Evolutionary conservation across 176 grass and related monocot genomes (phyloP).

Genomic region (Rhynchospora breviuscula): DNA sequence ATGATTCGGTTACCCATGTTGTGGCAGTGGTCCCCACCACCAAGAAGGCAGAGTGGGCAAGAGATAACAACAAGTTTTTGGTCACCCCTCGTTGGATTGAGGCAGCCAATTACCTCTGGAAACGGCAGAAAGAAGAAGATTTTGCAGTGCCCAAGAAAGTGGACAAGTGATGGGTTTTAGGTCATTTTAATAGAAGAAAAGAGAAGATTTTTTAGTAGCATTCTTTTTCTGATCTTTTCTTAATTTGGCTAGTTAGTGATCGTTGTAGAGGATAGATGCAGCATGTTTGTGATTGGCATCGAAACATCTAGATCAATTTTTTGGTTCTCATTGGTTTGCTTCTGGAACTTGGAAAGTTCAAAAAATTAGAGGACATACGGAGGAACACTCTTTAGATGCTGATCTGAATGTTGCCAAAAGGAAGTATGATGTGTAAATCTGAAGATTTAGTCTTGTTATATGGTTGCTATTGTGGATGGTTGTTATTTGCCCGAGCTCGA

Average conservation of each 20-base stretch:
- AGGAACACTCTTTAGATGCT: too few species aligned
- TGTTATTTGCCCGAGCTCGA: too few species aligned
- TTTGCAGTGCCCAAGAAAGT: conserved; percentile 28
- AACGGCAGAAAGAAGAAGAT: conserved; percentile 41
- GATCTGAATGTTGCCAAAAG: too few species aligned
- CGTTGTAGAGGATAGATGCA: neutral
- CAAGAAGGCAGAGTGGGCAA: conserved; percentile 12
- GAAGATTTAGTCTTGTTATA: too few species aligned
- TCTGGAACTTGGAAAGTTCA: neutral
- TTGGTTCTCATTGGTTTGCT: neutral
- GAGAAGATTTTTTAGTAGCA: neutral
- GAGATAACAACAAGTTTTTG: conserved; percentile 51
- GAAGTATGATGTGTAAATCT: too few species aligned
- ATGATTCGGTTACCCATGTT: conserved; percentile 56
- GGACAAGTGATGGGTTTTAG: neutral
- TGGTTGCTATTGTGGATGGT: too few species aligned
- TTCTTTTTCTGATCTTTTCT: neutral
- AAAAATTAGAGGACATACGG: neutral
- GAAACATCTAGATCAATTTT: neutral
- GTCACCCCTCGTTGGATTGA: conserved; percentile 32
- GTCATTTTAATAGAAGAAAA: too few species aligned
- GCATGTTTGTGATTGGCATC: neutral
- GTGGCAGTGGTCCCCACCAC: conserved; percentile 45
- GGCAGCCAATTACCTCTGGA: conserved; percentile 59
- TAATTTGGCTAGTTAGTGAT: neutral